phyloP scores from a whole-genome alignment of 129 eudicot species.

The Flaveria ramosissima region DNA sequence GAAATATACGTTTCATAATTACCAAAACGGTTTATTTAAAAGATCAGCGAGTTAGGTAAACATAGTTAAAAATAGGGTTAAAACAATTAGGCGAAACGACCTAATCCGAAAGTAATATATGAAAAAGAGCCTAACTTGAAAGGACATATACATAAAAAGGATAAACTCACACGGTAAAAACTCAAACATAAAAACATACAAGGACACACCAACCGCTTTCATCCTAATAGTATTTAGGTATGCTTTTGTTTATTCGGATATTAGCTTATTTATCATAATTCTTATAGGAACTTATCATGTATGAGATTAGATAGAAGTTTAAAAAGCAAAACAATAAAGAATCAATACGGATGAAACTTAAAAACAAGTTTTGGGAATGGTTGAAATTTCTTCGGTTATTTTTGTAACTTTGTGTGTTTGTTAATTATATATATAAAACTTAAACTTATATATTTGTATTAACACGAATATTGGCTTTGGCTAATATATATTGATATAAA shows the following conservation, averaged over 20 bases:
- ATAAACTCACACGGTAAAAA: background rate
- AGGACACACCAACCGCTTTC: too few species aligned
- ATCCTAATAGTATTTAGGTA: background rate
- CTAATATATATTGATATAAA: background rate
- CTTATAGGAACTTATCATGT: background rate
- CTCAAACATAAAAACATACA: background rate
- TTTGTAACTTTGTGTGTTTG: background rate
- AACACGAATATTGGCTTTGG: background rate
- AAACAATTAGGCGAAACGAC: conserved; percentile 2
- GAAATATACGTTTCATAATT: background rate
- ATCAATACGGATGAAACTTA: background rate
- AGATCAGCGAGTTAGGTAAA: background rate
- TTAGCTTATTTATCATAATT: background rate
- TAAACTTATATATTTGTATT: background rate
- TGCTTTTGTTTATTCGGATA: background rate
- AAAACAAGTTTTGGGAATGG: background rate
- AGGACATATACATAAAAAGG: background rate
- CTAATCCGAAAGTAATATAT: conserved; percentile 8
- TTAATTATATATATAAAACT: background rate
- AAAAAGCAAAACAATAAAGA: background rate
- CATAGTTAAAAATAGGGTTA: background rate
- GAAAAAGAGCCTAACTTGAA: conserved; percentile 18
- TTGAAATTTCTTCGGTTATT: background rate
- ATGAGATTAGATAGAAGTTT: background rate
- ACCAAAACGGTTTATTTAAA: background rate